A percentile compares a stretch with the other conserved stretches of the same genome.
phyloP scores from a whole-genome alignment of 805 yeast genomes.

The Starmerella vaccinii region DNA sequence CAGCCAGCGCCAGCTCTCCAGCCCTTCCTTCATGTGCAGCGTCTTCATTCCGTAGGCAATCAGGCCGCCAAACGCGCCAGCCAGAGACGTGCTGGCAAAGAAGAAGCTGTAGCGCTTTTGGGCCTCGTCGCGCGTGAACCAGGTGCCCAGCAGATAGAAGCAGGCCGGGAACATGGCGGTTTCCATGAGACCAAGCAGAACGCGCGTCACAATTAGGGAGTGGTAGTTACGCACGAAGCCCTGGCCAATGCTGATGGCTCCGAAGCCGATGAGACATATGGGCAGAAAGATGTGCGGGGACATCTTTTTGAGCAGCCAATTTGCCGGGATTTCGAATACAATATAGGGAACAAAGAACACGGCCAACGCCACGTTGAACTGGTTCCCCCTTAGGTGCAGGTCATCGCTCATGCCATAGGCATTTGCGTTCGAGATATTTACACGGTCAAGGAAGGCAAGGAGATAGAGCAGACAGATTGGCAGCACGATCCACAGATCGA shows the following conservation, averaged over 20 bases:
- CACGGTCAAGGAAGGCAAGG: conserved; percentile 68
- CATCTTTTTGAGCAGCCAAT: conserved; percentile 47
- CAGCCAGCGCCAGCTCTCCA: conserved; percentile 47
- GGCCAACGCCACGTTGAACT: conserved; percentile 55
- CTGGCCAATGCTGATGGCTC: conserved; percentile 53
- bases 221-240: conserved; percentile 54
- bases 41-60: conserved; percentile 56
- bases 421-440: conserved; percentile 71
- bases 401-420: conserved; percentile 56
- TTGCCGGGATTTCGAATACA: conserved; percentile 54
- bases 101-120: conserved; percentile 60
- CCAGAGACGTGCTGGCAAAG: conserved; percentile 60
- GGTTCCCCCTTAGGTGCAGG: conserved; percentile 44
- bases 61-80: conserved; percentile 72
- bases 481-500: conserved; percentile 61
- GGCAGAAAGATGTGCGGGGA: conserved; percentile 56
- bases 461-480: conserved; percentile 67
- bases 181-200: conserved; percentile 58
- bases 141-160: conserved; percentile 45
- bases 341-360: conserved; percentile 65
- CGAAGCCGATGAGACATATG: conserved; percentile 52
- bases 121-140: conserved; percentile 54
- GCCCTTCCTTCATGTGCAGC: conserved; percentile 36
- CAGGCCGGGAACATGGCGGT: conserved; percentile 67
- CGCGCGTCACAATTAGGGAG: conserved; percentile 53